These are phyloP conservation scores for Colletotrichum zoysiae DNA, from an alignment of 2,329 filamentous ascomycete species.

Conservation along the genomic window DNA sequence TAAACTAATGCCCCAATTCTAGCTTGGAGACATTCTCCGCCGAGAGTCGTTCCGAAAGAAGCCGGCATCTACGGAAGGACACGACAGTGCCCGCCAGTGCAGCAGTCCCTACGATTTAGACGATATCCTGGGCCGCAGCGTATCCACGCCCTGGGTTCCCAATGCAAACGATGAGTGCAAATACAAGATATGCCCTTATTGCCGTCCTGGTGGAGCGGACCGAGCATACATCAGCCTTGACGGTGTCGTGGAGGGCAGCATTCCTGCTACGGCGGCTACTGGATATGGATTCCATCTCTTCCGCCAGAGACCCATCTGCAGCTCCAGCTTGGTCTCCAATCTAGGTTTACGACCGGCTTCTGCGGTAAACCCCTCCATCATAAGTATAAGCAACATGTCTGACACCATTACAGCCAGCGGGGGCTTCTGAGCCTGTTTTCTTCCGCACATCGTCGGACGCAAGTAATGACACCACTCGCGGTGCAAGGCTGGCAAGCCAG, in stretches of 20 bases:
- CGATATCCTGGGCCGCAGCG: conserved; percentile 12
- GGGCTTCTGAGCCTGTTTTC: background rate
- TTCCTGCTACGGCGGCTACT: conserved; percentile 61
- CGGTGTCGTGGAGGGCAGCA: conserved; percentile 62
- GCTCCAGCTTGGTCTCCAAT: conserved; percentile 54
- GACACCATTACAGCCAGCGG: conserved; percentile 9
- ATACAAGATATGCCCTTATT: conserved; percentile 63
- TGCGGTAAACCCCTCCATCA: conserved; percentile 47
- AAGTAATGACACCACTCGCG: background rate
- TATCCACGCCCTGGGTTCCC: conserved; percentile 55
- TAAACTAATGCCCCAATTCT: background rate
- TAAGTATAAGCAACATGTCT: background rate
- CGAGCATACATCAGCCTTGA: conserved; percentile 64
- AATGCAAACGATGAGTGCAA: conserved; percentile 59
- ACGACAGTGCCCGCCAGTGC: conserved; percentile 8
- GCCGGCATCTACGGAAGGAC: background rate
- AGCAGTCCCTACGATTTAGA: conserved; percentile 12
- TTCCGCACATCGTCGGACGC: background rate
- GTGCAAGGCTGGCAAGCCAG: conserved; percentile 4
- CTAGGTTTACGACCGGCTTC: conserved; percentile 56
- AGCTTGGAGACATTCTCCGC: conserved; percentile 35
- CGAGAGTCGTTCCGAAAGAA: conserved; percentile 30
- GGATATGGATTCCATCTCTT: conserved; percentile 66
- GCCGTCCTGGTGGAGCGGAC: conserved; percentile 58
- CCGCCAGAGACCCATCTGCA: conserved; percentile 57